Evolutionary conservation across 164 flowering plant genomes (phyloP), one percentile per base, ranked within the genome.

Genomic region (Euptelea pleiosperma): DNA sequence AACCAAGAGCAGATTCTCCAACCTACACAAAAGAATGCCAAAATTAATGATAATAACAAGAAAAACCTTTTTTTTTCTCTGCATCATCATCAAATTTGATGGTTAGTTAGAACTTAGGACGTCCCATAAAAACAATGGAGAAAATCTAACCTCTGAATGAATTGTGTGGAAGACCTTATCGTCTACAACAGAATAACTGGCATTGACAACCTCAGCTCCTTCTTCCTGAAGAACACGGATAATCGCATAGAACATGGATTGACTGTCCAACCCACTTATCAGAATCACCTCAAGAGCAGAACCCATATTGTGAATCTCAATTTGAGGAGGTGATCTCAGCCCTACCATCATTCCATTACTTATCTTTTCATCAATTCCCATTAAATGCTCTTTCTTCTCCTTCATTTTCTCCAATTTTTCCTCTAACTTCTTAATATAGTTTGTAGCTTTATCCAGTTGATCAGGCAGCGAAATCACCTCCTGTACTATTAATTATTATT

Each of bases 161-260:
- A 88, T 74, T 4, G 81, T 71, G 66, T 88, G 90, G 69, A 82
- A 73, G 25, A 78, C 65, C n/a, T 63, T 70, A 15, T 72, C 70
- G 4, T 67, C 74, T 4, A 66, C 57, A 31, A 69, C 69, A 10
- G 77, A 65, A 51, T 72, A 81, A 36, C 73, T 73, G 35, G 92
- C 89, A 66, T 71, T 78, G 8, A 79, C 63, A 52, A 85, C 65
- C 15, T 85, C 82, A 54, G 73, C 82, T 50, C 86, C 84, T 75
- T 78, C 89, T 49, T 82, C 89, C 3, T 79, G 78, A 24, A 82
- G 69, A 35, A 79, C 31, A 0, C 80, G 80, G 18, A 89, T 67
- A 9, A 66, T 61, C 40, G 78, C 73, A 21, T 55, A 63, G 52
- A 89, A 86, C 67, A 82, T 47, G 66, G 67, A 78, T 44, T 76